These are phyloP conservation scores for Neopestalotiopsis clavispora DNA, from an alignment of 2,329 filamentous ascomycete species.

Conservation along the genomic window DNA sequence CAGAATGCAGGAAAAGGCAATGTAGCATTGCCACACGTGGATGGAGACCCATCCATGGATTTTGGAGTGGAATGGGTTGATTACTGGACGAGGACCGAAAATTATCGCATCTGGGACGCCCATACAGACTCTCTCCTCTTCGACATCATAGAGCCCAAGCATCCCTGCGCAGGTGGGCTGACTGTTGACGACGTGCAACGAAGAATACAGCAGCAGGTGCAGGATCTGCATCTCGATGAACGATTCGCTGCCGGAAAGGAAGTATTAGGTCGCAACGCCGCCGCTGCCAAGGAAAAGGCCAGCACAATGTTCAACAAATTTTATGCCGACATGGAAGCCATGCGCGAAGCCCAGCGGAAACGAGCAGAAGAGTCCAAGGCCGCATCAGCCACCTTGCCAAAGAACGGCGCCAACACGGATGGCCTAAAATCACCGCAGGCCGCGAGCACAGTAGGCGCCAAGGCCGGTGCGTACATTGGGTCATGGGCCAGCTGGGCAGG, in stretches of 20 bases:
- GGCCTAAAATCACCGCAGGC: slow-evolving; percentile 50
- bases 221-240: slow-evolving; percentile 92
- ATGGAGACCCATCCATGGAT: slow-evolving; percentile 84
- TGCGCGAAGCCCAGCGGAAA: slow-evolving; percentile 75
- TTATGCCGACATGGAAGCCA: slow-evolving; percentile 86
- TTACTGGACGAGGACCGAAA: slow-evolving; percentile 87
- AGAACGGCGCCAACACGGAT: slow-evolving; percentile 37
- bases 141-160: slow-evolving; percentile 89
- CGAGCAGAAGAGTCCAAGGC: slow-evolving; percentile 60
- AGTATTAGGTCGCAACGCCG: slow-evolving; percentile 85
- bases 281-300: slow-evolving; percentile 85
- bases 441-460: slow-evolving; percentile 54
- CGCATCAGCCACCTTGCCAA: slow-evolving; percentile 27
- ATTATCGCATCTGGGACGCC: slow-evolving; percentile 86
- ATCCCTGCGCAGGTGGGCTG: slow-evolving; percentile 90
- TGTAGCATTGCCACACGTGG: slow-evolving; percentile 66
- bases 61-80: slow-evolving; percentile 86
- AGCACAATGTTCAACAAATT: slow-evolving; percentile 85
- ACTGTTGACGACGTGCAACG: slow-evolving; percentile 95
- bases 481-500: slow-evolving; percentile 74
- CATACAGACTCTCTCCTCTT: slow-evolving; percentile 87
- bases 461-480: slow-evolving; percentile 68
- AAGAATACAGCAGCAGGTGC: slow-evolving; percentile 86
- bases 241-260: slow-evolving; percentile 83
- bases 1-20: slow-evolving; percentile 61